Percentiles rank a stretch among this genome's conserved stretches.
Evolutionary conservation across 2,329 filamentous ascomycete genomes (phyloP).

Genomic region (Verticillium dahliae): DNA sequence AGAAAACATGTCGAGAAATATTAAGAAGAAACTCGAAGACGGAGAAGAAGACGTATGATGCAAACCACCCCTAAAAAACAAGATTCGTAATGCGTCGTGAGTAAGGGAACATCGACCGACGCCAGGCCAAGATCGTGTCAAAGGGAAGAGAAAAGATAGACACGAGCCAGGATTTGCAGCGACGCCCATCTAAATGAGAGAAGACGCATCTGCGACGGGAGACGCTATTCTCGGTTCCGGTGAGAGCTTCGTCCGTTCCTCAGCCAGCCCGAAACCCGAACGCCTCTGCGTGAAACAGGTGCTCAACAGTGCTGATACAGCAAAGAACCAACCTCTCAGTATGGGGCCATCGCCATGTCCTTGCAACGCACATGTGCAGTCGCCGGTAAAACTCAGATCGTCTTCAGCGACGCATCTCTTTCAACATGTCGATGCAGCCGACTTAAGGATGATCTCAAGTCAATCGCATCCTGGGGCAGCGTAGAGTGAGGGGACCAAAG

Average conservation of each 20-base stretch:
- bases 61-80: not conserved
- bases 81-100: not conserved
- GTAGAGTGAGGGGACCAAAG: no score
- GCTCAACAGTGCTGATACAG: not conserved
- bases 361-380: not conserved
- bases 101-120: not conserved
- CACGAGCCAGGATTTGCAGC: not conserved
- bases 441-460: not conserved
- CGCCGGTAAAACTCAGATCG: not conserved
- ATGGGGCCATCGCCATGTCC: not conserved
- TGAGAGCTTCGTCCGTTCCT: not conserved
- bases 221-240: not conserved
- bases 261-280: not conserved
- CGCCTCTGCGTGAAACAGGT: not conserved
- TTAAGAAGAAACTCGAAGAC: conserved; percentile 3
- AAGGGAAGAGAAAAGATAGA: not conserved
- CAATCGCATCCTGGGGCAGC: no score
- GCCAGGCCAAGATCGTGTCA: not conserved
- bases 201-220: not conserved
- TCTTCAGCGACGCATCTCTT: not conserved
- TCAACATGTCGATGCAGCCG: not conserved
- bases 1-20: conserved; percentile 20
- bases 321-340: not conserved
- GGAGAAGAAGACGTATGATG: not conserved
- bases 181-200: not conserved